These are phyloP conservation scores for Suillus decipiens DNA, from an alignment of 768 basidiomycete genomes.

Conservation along the genomic window DNA sequence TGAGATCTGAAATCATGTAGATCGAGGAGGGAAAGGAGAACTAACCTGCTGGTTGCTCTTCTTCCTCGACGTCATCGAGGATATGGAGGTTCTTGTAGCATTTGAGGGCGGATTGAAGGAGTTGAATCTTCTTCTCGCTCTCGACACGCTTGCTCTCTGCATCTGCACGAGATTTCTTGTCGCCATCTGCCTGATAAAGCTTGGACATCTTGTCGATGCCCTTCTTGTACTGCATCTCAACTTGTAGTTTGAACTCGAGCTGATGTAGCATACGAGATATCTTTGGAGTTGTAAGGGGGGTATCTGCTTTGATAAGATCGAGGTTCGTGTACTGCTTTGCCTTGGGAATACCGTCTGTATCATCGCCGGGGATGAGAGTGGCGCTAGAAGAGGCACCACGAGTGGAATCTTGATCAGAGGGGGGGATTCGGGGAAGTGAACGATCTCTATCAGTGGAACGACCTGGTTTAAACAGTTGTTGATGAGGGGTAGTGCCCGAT, in stretches of 20 bases:
- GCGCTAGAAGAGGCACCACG: constrained; percentile 40
- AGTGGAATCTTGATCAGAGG: constrained; percentile 46
- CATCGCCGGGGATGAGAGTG: constrained; percentile 37
- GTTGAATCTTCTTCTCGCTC: constrained; percentile 94
- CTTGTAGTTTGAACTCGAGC: constrained; percentile 98
- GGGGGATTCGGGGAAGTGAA: constrained; percentile 48
- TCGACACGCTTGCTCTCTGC: constrained; percentile 93
- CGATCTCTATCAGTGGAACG: constrained; percentile 34
- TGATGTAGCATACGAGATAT: constrained; percentile 98
- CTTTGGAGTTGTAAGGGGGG: constrained; percentile 93
- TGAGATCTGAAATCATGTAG: not conserved
- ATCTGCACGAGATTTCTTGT: constrained; percentile 92
- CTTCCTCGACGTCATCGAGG: constrained; percentile 85
- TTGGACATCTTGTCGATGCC: constrained; percentile 99
- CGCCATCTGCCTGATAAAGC: constrained; percentile 93
- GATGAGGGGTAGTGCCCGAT: constrained; percentile 45
- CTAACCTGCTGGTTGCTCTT: constrained; percentile 65
- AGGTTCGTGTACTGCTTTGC: constrained; percentile 78
- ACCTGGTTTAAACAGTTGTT: constrained; percentile 19
- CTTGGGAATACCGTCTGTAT: constrained; percentile 42
- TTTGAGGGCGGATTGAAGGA: constrained; percentile 88
- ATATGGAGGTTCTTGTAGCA: constrained; percentile 96
- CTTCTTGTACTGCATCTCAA: constrained; percentile 96
- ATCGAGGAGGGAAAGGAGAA: constrained; percentile 10
- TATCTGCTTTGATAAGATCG: constrained; percentile 97